Evolutionary conservation across 257 asterid genomes (phyloP).

Genomic region (Solanum okadae): DNA sequence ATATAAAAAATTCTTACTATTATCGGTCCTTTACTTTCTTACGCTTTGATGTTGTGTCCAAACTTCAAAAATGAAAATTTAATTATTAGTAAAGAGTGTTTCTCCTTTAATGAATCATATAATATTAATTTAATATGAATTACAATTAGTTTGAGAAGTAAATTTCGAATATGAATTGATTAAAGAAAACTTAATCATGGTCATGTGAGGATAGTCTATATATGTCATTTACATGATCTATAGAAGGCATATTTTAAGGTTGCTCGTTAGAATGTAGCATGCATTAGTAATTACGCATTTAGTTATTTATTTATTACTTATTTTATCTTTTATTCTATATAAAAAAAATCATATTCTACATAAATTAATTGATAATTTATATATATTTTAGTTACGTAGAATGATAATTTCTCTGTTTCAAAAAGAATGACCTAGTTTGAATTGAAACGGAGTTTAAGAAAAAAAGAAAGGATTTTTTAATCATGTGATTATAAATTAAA

Average conservation of each 20-base stretch:
- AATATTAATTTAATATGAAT: neutral
- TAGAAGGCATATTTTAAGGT: neutral
- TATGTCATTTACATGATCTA: neutral
- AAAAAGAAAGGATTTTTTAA: too few species aligned
- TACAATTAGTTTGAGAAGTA: neutral
- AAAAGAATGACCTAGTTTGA: too few species aligned
- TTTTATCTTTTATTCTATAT: neutral
- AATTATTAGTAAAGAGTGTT: neutral
- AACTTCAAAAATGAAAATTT: neutral
- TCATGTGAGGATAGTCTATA: neutral
- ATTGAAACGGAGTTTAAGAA: rapidly evolving
- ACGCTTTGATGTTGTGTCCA: neutral
- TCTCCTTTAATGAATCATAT: neutral
- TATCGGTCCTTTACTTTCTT: neutral
- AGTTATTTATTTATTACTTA: neutral
- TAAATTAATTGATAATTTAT: neutral
- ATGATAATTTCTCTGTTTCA: neutral
- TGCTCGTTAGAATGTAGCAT: neutral
- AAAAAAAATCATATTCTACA: neutral
- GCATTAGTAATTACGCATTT: neutral
- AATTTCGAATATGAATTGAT: neutral
- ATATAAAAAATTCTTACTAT: neutral
- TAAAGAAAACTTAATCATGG: neutral
- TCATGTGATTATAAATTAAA: neutral
- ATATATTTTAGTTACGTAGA: neutral